These are phyloP conservation scores for Talaromyces pinophilus DNA, from an alignment of 2,329 filamentous ascomycete species.

Conservation along the genomic window DNA sequence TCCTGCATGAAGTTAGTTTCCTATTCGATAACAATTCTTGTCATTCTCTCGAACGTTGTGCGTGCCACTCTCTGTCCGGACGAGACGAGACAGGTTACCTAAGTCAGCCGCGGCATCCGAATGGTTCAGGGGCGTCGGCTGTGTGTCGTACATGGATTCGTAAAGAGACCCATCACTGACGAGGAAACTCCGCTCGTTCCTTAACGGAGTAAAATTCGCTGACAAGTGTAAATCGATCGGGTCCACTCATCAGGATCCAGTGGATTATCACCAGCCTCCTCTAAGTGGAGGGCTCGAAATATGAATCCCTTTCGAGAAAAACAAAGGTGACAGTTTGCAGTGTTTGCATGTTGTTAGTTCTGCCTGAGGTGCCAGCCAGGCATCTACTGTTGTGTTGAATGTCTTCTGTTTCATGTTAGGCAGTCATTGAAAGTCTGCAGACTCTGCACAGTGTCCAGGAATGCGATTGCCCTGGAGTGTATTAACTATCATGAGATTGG, in stretches of 20 bases:
- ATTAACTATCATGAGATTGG: background rate
- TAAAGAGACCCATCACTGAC: background rate
- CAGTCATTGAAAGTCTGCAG: background rate
- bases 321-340: background rate
- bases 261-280: background rate
- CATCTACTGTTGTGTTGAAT: background rate
- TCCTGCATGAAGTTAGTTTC: background rate
- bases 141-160: conserved; percentile 6
- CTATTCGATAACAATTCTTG: background rate
- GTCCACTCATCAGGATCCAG: background rate
- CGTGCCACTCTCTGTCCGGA: background rate
- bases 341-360: background rate
- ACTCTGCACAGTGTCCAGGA: background rate
- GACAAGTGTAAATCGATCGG: background rate
- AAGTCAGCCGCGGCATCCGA: background rate
- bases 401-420: background rate
- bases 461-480: background rate
- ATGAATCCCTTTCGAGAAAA: background rate
- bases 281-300: background rate
- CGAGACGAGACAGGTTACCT: background rate
- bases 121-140: background rate
- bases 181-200: background rate
- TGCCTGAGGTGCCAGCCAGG: background rate
- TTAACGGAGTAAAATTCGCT: background rate
- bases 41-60: background rate